Base-by-base conservation (phyloP, 768 basidiomycete species). In the Agaricus blazei region DNA sequence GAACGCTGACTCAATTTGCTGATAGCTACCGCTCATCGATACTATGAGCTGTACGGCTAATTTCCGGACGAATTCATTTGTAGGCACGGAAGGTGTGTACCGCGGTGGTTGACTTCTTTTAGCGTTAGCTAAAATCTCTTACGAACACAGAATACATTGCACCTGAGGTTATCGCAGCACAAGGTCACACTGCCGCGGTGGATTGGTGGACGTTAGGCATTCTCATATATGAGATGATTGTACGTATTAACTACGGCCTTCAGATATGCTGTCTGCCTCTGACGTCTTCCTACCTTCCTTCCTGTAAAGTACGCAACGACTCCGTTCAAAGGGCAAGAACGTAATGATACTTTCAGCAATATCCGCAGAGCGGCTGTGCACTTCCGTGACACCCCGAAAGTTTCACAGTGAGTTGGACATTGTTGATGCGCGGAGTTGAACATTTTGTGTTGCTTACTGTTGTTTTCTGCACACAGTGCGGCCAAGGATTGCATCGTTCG, bases 141-240 rank as follows among this genome's bases (percentile, higher is more conserved):
- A 58, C 60, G 65, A 60, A 62, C 51, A 59, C 64, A 97, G 96
- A 98, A 75, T 99, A 99, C 78, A 98, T 99, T 68, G 94, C 96
- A 41, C 96, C 96, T 59, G 97, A 99, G 76, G 97, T 99, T 57
- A 97, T 99, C 67, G 90, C 90, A 63, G 93, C 92, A 46, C 83
- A 90, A 68, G 96, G 97, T 15, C 97, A 99, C 71, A 97, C 95
- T 37, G 93, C 93, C 59, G 95, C 96, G 12, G 97, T 99, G 50
- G 97, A 99, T 73, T 99, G 96, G 96, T 95, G 93, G 97, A 98
- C 97, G 31, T 76, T 98, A 48, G 97, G 97, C 38, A 98, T 98
- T 65, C 83, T 99, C 65, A 92, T 98, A 64, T 97, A 94, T 76
- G 97, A 99, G 75, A 97, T 97, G 93, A 93, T 95, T 72, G 91